phyloP scores from a whole-genome alignment of 2,329 filamentous ascomycete species.

The Calonectria leucothoes region DNA sequence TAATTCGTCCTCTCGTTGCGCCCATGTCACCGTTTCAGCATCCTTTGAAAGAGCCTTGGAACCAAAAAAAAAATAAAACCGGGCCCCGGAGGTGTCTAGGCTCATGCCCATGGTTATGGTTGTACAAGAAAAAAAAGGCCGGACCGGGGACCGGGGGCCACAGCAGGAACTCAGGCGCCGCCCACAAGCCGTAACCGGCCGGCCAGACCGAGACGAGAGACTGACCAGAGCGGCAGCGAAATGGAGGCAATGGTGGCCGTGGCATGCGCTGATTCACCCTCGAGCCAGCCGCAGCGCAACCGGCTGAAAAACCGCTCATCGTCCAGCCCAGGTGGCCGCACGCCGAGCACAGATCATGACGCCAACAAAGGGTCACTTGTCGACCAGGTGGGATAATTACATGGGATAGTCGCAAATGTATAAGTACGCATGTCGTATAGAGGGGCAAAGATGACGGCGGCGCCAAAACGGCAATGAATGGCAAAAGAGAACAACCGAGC shows the following conservation, averaged over 20 bases:
- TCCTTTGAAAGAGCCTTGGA: background rate
- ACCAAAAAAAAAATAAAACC: background rate
- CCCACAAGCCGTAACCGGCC: constrained; percentile 20
- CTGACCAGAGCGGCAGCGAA: background rate
- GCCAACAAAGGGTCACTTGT: constrained; percentile 3
- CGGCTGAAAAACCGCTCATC: background rate
- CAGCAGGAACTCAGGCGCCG: constrained; percentile 8
- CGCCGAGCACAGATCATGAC: constrained; percentile 8
- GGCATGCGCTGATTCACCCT: constrained; percentile 2
- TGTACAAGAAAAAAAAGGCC: background rate
- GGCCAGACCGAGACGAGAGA: constrained; percentile 16
- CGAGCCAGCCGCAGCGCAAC: background rate
- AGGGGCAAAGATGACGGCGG: constrained; percentile 13
- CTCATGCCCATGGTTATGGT: background rate
- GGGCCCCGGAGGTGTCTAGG: background rate
- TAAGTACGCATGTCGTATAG: constrained; percentile 5
- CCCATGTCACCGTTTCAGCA: background rate
- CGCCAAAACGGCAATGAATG: constrained; percentile 9
- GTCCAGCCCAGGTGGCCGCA: background rate
- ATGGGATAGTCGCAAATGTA: constrained; percentile 3
- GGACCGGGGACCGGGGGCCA: constrained; percentile 13
- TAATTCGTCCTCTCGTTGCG: background rate
- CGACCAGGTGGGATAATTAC: constrained; percentile 9
- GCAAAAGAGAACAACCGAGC: constrained; percentile 18
- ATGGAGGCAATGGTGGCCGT: background rate